These are phyloP conservation scores for Hyparrhenia diplandra DNA, from an alignment of 176 grass and related monocot species.

Conservation along the genomic window DNA sequence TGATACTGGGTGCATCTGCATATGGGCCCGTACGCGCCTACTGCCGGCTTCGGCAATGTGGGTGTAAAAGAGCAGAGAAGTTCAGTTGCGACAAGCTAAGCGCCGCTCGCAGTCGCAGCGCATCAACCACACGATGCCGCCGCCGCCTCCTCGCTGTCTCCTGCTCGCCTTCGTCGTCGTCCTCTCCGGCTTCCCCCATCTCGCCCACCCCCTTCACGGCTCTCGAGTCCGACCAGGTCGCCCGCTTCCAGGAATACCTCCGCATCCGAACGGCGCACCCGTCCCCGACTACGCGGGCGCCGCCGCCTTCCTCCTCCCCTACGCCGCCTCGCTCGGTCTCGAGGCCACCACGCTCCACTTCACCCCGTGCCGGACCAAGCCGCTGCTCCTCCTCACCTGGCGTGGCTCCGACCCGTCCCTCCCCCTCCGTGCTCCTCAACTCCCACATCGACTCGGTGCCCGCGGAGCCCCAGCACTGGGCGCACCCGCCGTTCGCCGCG, in stretches of 20 bases:
- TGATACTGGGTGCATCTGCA: too few species aligned
- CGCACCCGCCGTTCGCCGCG: slow-evolving; percentile 64
- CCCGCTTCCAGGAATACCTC: slow-evolving; percentile 70
- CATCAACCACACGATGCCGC: neutral
- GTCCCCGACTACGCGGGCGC: slow-evolving; percentile 59
- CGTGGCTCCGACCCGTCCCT: slow-evolving; percentile 60
- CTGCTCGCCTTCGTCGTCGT: neutral
- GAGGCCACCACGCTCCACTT: slow-evolving; percentile 45
- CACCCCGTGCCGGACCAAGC: slow-evolving; percentile 49
- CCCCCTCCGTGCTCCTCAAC: slow-evolving; percentile 79
- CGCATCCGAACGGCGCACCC: slow-evolving; percentile 75
- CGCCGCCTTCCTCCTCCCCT: slow-evolving; percentile 64
- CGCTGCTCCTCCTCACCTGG: slow-evolving; percentile 81
- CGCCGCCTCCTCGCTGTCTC: neutral
- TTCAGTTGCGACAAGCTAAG: too few species aligned
- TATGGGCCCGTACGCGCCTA: too few species aligned
- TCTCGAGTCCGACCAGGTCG: slow-evolving; percentile 54
- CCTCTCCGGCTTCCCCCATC: neutral
- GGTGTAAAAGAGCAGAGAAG: too few species aligned
- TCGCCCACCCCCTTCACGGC: slow-evolving; percentile 28
- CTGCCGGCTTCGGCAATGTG: too few species aligned
- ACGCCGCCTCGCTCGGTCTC: slow-evolving; percentile 62
- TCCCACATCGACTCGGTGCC: slow-evolving; percentile 91
- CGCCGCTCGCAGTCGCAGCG: neutral
- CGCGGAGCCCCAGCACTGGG: slow-evolving; percentile 54